Evolutionary conservation across 2,329 filamentous ascomycete genomes (phyloP).

Genomic region (Periconia sp.): DNA sequence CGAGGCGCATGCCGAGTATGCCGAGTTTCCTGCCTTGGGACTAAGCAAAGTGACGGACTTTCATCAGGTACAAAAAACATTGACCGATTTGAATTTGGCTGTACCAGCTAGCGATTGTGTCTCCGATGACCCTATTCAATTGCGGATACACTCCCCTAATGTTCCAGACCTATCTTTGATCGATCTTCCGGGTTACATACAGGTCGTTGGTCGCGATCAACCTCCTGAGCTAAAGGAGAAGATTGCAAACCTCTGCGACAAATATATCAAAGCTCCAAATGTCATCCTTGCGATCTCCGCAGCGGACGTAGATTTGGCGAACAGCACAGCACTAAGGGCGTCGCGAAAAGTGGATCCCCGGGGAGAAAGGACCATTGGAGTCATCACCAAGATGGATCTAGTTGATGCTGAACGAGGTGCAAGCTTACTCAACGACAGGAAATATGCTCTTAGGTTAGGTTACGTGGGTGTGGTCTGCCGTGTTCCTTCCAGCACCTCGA

Average conservation of each 20-base stretch:
- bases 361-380: constrained; percentile 93
- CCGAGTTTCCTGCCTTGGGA: constrained; percentile 91
- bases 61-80: constrained; percentile 82
- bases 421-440: constrained; percentile 79
- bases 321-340: constrained; percentile 88
- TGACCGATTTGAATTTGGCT: constrained; percentile 92
- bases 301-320: constrained; percentile 94
- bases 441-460: constrained; percentile 91
- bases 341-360: constrained; percentile 90
- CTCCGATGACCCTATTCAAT: constrained; percentile 92
- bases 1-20: constrained; percentile 82
- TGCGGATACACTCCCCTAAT: constrained; percentile 92
- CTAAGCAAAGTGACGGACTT: constrained; percentile 92
- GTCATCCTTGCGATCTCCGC: constrained; percentile 97
- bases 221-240: constrained; percentile 91
- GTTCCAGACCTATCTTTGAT: constrained; percentile 95
- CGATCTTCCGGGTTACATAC: constrained; percentile 95
- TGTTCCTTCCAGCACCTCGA: constrained; percentile 64
- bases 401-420: constrained; percentile 81
- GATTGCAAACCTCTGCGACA: constrained; percentile 94
- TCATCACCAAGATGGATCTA: constrained; percentile 99
- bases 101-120: constrained; percentile 91
- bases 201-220: constrained; percentile 89
- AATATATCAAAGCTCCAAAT: constrained; percentile 95
- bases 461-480: constrained; percentile 95